Base-by-base conservation (phyloP, 106 monocot species). In the Acorus calamus region DNA sequence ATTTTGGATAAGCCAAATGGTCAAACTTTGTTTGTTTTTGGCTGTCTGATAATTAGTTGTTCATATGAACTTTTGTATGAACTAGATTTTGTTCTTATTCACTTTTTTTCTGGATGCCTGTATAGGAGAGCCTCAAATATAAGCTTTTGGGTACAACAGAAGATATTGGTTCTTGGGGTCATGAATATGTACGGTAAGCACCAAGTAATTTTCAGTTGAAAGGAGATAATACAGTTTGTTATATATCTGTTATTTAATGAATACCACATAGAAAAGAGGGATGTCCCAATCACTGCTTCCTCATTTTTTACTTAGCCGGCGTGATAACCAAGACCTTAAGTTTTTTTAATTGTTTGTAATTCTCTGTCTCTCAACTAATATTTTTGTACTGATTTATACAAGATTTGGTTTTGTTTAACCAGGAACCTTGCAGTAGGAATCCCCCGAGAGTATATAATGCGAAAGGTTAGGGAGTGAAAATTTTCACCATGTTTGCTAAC, bases 401-500 rank as follows among this genome's bases (percentile, higher is more conserved):
- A 9, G 5, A 11, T 57, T 5, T 13, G 14, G 28, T 28, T 28
- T 28, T 57, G 10, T 63, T 11, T 28, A 57, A 42, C 14, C 64
- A 98, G 96, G 78, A 91, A 98, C 61, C 80, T 98, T 70, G 91
- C 91, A 68, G 96, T 91, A 71, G 96, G 92, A 98, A 92, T 98
- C 63, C 66, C 91, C 54, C 80, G 92, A 66, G 96, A 98, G 70
- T 87, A 83, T 62, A 73, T 80, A 62, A 98, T 81, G 48, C 82
- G 85, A 10, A 87, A 98, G 96, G 91, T 92, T 60, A 56, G 76
- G 28, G 28, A 28, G 28, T 28, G 28, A 28, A 28, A 28, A 28
- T 28, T 28, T 28, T 28, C 28, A 28, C 28, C 28, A 28, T 28
- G 28, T 28, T 28, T 28, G 28, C 28, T 28, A 28, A 28, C 28